Evolutionary conservation across 495 filamentous ascomycete species (phyloP), one percentile per base, ranked within the genome.

Genomic region (Aspergillus asperescens): DNA sequence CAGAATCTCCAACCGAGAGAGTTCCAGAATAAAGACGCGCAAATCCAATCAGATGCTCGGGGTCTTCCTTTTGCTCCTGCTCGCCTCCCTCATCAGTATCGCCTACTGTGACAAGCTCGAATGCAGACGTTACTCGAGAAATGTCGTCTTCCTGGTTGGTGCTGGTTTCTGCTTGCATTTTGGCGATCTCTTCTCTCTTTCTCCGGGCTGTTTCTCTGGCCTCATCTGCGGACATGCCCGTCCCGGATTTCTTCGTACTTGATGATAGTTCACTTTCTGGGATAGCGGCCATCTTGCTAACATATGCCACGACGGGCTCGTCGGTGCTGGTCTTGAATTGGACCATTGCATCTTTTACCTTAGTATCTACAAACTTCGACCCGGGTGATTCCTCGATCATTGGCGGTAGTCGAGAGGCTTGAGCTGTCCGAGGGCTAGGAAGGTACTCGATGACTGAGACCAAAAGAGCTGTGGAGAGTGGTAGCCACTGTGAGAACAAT

Each of bases 231-330:
- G 81, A 92, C 59, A 99, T 78, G 24, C 81, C 76, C 15, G 61
- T 63, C 1, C 86, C 85, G 24, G 68, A 69, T 7, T 75, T 71
- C 55, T 85, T 81, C 23, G 87, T 81, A 62, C 84, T 92, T 54
- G 91, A 89, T 1, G 84, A 82, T 15, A 99, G 77, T 55, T 97
- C 90, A 61, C 88, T 96, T 60, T 91, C 88, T 1, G 89, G 90
- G 15, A 97, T 81, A 1, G 93, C 90, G 18, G 96, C 87, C 91
- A 99, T 95, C 68, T 99, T 99, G 69, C 91, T 96, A 35, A 99
- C 89, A 58, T 94, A 99, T 8, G 90, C 93, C 6, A 97, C 88
- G 3, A 94, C 83, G 2, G 93, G 92, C 41, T 86, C 85, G 0
- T 81, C 77, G 7, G 77, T 68, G 1, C 68, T 70, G 4, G 80